These are phyloP conservation scores for Mucor lusitanicus DNA, from an alignment of 371 early-diverging fungal species.

Conservation along the genomic window DNA sequence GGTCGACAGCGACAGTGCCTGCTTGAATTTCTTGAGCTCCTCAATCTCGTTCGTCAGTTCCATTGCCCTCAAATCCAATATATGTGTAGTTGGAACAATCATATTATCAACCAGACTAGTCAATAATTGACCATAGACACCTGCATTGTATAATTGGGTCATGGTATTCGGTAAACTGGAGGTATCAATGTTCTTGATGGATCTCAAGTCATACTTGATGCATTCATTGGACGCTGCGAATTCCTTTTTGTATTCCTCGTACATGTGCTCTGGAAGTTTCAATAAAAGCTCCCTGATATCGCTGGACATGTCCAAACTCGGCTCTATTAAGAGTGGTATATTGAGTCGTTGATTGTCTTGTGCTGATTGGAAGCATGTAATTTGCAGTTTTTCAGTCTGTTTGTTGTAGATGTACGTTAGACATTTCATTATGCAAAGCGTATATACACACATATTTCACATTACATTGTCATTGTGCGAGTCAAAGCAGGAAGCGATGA, in stretches of 20 bases:
- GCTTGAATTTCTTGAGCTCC: constrained; percentile 1
- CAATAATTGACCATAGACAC: constrained; percentile 59
- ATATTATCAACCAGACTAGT: constrained; percentile 58
- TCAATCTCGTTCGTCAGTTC: constrained; percentile 28
- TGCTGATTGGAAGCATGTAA: constrained; percentile 58
- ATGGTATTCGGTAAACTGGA: constrained; percentile 29
- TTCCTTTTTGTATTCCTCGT: constrained; percentile 54
- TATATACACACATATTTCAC: neutral
- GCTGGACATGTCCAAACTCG: constrained; percentile 18
- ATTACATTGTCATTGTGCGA: constrained; percentile 47
- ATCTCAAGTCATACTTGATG: constrained; percentile 11
- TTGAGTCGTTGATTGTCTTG: constrained; percentile 25
- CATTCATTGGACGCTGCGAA: constrained; percentile 16
- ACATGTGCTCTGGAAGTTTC: constrained; percentile 46
- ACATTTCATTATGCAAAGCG: neutral
- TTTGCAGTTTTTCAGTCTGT: constrained; percentile 54
- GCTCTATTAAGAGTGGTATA: constrained; percentile 47
- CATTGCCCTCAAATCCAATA: constrained; percentile 27
- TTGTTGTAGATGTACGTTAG: neutral
- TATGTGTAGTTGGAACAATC: constrained; percentile 54
- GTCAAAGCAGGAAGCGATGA: constrained; percentile 74
- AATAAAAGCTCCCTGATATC: constrained; percentile 39
- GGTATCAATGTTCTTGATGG: neutral
- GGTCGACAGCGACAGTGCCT: neutral
- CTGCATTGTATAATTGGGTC: constrained; percentile 56